These are phyloP conservation scores for Gelatoporia subvermispora DNA, from an alignment of 768 basidiomycete species.

Conservation along the genomic window DNA sequence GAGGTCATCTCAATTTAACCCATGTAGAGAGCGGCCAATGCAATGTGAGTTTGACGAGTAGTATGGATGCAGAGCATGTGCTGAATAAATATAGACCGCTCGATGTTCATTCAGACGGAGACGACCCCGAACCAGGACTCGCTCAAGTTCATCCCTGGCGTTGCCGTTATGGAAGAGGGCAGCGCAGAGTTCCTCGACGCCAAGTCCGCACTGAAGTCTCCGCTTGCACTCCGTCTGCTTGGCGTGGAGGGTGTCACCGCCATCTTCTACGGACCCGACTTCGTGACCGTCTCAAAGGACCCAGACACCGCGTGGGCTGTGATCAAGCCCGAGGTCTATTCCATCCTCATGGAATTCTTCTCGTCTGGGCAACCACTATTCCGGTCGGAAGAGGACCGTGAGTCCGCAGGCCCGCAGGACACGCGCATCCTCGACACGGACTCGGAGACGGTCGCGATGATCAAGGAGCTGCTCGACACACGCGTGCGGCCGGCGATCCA, in stretches of 20 bases:
- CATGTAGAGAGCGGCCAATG: slow-evolving; percentile 9
- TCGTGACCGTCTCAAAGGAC: slow-evolving; percentile 93
- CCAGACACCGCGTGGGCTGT: slow-evolving; percentile 82
- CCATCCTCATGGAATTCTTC: slow-evolving; percentile 95
- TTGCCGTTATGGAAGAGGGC: slow-evolving; percentile 80
- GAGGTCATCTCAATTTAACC: slow-evolving; percentile 4
- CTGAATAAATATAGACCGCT: slow-evolving; percentile 46
- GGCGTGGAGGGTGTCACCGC: slow-evolving; percentile 86
- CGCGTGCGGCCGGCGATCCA: slow-evolving; percentile 94
- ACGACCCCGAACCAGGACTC: slow-evolving; percentile 96
- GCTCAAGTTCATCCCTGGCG: slow-evolving; percentile 95
- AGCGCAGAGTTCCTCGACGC: slow-evolving; percentile 94
- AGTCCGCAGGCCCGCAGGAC: slow-evolving; percentile 86
- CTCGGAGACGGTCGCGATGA: slow-evolving; percentile 97
- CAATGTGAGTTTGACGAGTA: slow-evolving; percentile 14
- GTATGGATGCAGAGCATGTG: neutral
- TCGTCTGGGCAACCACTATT: slow-evolving; percentile 88
- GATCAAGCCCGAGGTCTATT: slow-evolving; percentile 95
- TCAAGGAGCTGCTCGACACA: slow-evolving; percentile 95
- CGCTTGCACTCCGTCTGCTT: slow-evolving; percentile 92
- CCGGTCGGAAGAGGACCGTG: slow-evolving; percentile 73
- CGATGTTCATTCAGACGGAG: slow-evolving; percentile 99
- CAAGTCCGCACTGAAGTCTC: slow-evolving; percentile 80
- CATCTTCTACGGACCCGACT: slow-evolving; percentile 97
- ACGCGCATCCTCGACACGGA: slow-evolving; percentile 92